phyloP scores from a whole-genome alignment of 1,139 yeast species.

The Scheffersomyces insectosa region DNA sequence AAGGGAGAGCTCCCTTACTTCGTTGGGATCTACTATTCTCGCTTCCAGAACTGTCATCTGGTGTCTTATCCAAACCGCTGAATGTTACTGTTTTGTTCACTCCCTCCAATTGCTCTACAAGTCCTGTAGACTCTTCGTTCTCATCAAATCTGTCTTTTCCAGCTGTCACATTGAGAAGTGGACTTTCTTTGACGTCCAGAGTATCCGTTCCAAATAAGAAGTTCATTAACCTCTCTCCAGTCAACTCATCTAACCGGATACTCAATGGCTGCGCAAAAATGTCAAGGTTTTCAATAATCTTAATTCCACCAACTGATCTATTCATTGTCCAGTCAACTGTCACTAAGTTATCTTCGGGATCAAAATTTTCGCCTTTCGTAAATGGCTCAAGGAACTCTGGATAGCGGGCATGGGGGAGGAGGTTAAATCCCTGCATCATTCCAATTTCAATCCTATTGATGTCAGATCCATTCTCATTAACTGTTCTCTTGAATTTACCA shows the following conservation, averaged over 20 bases:
- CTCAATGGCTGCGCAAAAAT: constrained; percentile 56
- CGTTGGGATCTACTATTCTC: neutral
- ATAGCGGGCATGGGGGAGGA: constrained; percentile 32
- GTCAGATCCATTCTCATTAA: constrained; percentile 46
- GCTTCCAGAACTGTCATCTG: constrained; percentile 5
- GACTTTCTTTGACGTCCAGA: constrained; percentile 29
- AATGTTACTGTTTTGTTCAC: neutral
- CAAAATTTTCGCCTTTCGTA: constrained; percentile 13
- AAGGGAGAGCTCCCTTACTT: constrained; percentile 7
- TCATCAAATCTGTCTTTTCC: constrained; percentile 11
- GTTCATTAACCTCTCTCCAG: constrained; percentile 56
- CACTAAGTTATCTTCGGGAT: constrained; percentile 30
- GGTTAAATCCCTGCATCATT: constrained; percentile 46
- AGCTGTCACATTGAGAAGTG: constrained; percentile 19
- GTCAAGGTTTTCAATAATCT: constrained; percentile 55
- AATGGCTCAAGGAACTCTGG: constrained; percentile 41
- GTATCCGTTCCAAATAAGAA: constrained; percentile 54
- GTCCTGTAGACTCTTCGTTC: neutral
- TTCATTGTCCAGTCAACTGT: constrained; percentile 63
- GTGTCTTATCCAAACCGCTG: constrained; percentile 5
- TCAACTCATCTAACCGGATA: constrained; percentile 58
- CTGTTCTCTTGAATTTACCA: constrained; percentile 48
- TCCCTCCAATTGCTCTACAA: neutral
- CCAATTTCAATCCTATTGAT: constrained; percentile 41
- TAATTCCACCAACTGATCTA: constrained; percentile 68